phyloP scores from a whole-genome alignment of 2,329 filamentous ascomycete genomes.

The Fusarium sp. region DNA sequence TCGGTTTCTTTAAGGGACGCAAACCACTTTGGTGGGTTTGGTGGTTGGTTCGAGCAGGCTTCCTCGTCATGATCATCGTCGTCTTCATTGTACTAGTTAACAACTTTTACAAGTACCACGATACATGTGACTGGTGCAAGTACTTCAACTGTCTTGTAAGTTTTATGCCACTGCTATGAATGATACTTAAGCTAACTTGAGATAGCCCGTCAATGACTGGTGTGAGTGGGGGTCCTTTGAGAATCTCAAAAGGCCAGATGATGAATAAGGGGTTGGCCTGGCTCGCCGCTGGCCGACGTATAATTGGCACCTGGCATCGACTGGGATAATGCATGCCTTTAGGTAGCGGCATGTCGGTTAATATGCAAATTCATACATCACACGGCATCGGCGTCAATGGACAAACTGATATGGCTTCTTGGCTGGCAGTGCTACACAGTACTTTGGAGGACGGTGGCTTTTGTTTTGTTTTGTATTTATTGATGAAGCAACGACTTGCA shows the following conservation, averaged over 20 bases:
- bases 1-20: constrained; percentile 88
- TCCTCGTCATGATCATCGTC: constrained; percentile 81
- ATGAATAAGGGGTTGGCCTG: not conserved
- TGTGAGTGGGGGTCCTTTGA: constrained; percentile 62
- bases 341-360: constrained; percentile 21
- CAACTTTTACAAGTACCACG: constrained; percentile 83
- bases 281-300: not conserved
- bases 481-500: constrained; percentile 34
- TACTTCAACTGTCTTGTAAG: constrained; percentile 92
- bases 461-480: constrained; percentile 18
- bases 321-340: constrained; percentile 7
- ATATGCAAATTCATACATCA: constrained; percentile 34
- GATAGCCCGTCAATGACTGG: constrained; percentile 72
- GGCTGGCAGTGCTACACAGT: constrained; percentile 8
- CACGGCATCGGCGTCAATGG: constrained; percentile 50
- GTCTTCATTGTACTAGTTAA: constrained; percentile 87
- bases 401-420: constrained; percentile 19
- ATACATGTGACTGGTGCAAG: constrained; percentile 90
- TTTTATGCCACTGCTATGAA: constrained; percentile 42
- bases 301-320: not conserved
- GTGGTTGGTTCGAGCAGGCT: constrained; percentile 87
- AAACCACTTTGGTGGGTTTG: constrained; percentile 97
- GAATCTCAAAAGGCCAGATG: constrained; percentile 11
- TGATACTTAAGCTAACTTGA: constrained; percentile 36
- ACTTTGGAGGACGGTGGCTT: not conserved